phyloP scores from a whole-genome alignment of 139 green algal species.

The Haematococcus sp. region DNA sequence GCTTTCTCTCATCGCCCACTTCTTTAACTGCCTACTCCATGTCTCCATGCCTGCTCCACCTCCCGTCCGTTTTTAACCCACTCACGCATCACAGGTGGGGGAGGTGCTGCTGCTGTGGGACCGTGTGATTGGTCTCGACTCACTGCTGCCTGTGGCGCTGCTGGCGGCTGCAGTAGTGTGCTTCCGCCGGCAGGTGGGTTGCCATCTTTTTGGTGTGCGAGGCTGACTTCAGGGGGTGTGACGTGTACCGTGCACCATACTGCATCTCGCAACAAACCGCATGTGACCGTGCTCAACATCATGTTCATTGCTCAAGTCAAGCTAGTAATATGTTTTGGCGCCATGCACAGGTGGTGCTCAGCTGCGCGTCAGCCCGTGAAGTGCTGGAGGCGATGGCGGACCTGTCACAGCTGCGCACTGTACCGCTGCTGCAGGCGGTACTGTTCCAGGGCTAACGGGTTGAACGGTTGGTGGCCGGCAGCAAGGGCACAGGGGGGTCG shows the following conservation, averaged over 20 bases:
- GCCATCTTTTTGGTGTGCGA: not conserved
- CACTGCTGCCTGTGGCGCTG: conserved; percentile 58
- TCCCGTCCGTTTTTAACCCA: not conserved
- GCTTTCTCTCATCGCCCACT: no score
- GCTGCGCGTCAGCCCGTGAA: conserved; percentile 30
- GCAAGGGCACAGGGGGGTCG: no score
- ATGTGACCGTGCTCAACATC: not conserved
- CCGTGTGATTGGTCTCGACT: conserved; percentile 67
- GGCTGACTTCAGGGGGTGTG: not conserved
- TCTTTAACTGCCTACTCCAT: not conserved
- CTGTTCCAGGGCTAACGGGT: conserved; percentile 42
- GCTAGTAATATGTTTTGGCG: conserved; percentile 14
- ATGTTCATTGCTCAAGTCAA: not conserved
- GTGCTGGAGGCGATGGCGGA: conserved; percentile 52
- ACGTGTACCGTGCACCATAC: not conserved
- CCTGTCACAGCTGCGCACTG: conserved; percentile 46
- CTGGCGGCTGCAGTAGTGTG: conserved; percentile 52
- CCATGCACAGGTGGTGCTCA: conserved; percentile 45
- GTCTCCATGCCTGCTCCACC: not conserved
- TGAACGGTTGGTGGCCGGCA: not conserved
- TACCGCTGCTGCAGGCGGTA: conserved; percentile 63
- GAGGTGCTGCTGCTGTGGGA: conserved; percentile 75
- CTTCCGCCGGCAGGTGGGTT: conserved; percentile 38
- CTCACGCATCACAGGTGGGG: conserved; percentile 8
- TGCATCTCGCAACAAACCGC: not conserved